Evolutionary conservation across 805 yeast genomes (phyloP), one percentile per base, ranked within the genome.

Genomic region (Saturnispora galanensis): DNA sequence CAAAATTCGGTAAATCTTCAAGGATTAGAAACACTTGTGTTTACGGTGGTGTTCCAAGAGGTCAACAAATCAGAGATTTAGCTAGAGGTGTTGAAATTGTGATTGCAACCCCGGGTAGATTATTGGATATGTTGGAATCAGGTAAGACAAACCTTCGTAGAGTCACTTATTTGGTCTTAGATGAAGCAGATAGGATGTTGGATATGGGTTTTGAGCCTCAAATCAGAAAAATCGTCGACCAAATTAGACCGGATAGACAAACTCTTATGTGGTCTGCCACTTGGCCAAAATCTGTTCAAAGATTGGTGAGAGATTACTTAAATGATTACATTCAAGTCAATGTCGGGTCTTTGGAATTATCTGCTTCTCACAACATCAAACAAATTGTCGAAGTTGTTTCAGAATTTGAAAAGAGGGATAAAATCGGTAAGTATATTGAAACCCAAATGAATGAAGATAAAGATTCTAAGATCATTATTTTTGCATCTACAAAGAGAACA

Each of bases 191-290:
- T 70, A 85, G 98, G 76, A 93, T 93, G 98, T 79, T 93, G 71
- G 98, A 93, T 74, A 93, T 93, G 98, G 98, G 98, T 67, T 93
- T 93, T 67, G 98, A 93, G 75, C 97, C 97, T 56, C 97, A 90
- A 77, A 93, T 93, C 68, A 82, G 98, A 76, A 90, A 90, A 71
- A 93, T 93, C 67, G 90, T 93, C 55, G 70, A 66, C 52, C 97
- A 90, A 76, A 93, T 93, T 65, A 85, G 98, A 74, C 98, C 98
- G 50, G 98, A 93, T 68, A 88, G 97, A 76, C 98, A 93, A 73
- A 93, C 98, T 50, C 76, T 90, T 58, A 87, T 93, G 97, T 93
- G 97, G 97, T 90, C 97, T 51, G 98, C 98, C 56, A 93, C 98
- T 46, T 93, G 98, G 98, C 98, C 98, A 59, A 90, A 89, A 76